Evolutionary conservation across 495 filamentous ascomycete genomes (phyloP), one percentile per base, ranked within the genome.

Genomic region (Penicillium desertorum): DNA sequence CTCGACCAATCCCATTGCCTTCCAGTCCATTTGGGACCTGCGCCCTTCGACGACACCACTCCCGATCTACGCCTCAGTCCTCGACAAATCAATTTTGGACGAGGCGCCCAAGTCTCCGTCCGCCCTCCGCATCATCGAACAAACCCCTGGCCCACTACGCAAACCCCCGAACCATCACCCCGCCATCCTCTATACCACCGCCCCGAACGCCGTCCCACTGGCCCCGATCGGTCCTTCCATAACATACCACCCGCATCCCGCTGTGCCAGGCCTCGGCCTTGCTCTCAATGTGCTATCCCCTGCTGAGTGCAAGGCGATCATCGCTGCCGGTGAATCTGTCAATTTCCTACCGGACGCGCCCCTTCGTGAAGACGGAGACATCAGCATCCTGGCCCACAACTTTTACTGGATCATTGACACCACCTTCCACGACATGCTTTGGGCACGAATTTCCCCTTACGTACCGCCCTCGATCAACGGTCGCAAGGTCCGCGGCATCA

Each of bases 371-470:
- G 72, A 75, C 49, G 70, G 69, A 8, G 72, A 73, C 39, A 59
- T 72, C 57, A 73, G 70, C 58, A 71, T 75, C 46, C 61, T 75
- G 3, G 72, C 72, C n/a, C 70, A 75, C 63, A 75, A 75, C 57
- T 75, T 75, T 57, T 75, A 75, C 62, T 75, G 72, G 72, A 58
- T 75, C 11, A 62, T 75, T 43, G 72, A 75, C 47, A 68, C 65
- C 25, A 51, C 65, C 17, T 75, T 75, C 66, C 72, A 75, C 45
- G 70, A 75, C 39, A 59, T 68, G n/a, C 70, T 75, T 23, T 75
- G 72, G 72, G 54, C 64, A 2, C 67, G 72, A 0, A 70, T 75
- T 19, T 62, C 67, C 8, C 58, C 64, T 1, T 69, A 68, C 32
- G 72, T 75, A 0, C 72, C 72, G 0, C 60, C 48, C 0, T 62